Base-by-base conservation (phyloP, 139 green algal genomes). In the Coelastrella sp. region DNA sequence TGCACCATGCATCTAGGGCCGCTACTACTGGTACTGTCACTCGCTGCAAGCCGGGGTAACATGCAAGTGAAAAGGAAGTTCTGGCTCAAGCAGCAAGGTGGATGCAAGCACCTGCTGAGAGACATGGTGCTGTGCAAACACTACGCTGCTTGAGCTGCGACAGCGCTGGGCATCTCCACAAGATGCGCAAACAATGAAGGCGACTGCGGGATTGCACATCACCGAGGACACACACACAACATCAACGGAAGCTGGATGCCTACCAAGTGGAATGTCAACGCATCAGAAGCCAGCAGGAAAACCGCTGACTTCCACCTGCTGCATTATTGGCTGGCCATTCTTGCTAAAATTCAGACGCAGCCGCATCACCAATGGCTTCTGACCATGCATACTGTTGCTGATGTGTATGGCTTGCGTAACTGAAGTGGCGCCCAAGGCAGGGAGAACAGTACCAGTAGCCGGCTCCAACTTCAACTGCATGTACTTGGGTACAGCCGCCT, bases 401-500 rank as follows among this genome's bases (percentile, higher is more conserved):
- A 99, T 82, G 40, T 89, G 85, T n/a, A 99, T 84, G 4, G 59
- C 80, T 89, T 99, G 96, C 1, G 81, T 94, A 19, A 95, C 90
- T 5, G 23, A 59, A 13, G 77, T 83, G 23, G 45, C 85, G 23
- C 66, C 85, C 19, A 85, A 25, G 0, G 94, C 57, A 3, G 88
- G 62, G 63, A 98, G 79, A 5, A 82, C 48, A 11, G 40, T 88
- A 48, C 88, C 88, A 50, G 43, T 92, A 5, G 96, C 94, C 2
- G 96, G 92, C 48, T 97, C 93, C 72, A 99, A 86, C 40, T 19
- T 51, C 74, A 90, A 38, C 51, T 53, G 68, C 75, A 94, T 90
- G 78, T 90, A 94, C 89, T 99, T 99, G 78, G 96, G 96, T 59
- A 99, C 96, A 3, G 96, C 96, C 2, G 94, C 96, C 93, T 99